phyloP scores from a whole-genome alignment of 805 yeast genomes.

The Metschnikowia dekortorum region DNA sequence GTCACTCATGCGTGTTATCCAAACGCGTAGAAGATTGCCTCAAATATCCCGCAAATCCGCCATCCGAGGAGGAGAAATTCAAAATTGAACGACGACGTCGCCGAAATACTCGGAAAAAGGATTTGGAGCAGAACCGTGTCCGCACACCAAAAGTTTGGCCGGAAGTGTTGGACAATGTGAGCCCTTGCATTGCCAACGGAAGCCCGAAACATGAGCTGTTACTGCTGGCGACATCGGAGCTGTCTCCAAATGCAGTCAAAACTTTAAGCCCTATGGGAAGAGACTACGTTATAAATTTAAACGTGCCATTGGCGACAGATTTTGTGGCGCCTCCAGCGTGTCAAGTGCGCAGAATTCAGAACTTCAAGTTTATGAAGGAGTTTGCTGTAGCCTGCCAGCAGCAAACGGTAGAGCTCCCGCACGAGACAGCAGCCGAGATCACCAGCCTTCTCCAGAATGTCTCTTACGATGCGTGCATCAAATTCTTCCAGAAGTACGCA shows the following conservation, averaged over 20 bases:
- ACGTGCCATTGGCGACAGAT: slow-evolving; percentile 9
- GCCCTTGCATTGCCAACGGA: neutral
- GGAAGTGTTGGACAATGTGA: neutral
- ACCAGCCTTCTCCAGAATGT: slow-evolving; percentile 3
- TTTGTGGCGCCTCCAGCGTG: slow-evolving; percentile 7
- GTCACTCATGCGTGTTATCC: slow-evolving; percentile 41
- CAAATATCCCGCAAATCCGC: slow-evolving; percentile 42
- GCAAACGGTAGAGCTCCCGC: slow-evolving; percentile 4
- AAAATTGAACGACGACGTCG: slow-evolving; percentile 28
- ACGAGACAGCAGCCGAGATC: neutral
- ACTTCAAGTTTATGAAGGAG: slow-evolving; percentile 7
- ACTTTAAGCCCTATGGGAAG: neutral
- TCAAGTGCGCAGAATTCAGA: slow-evolving; percentile 6
- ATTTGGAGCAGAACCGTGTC: neutral
- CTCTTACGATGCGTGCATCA: slow-evolving; percentile 4
- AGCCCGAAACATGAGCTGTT: slow-evolving; percentile 1
- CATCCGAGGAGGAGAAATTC: slow-evolving; percentile 34
- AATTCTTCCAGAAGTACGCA: slow-evolving; percentile 8
- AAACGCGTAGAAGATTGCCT: slow-evolving; percentile 36
- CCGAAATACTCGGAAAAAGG: slow-evolving; percentile 9
- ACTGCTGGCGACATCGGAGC: slow-evolving; percentile 1
- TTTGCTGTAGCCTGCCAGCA: slow-evolving; percentile 6
- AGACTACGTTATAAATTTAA: slow-evolving; percentile 4
- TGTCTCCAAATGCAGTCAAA: slow-evolving; percentile 1
- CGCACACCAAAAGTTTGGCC: neutral